Base-by-base conservation (phyloP, 2,329 filamentous ascomycete genomes). In the Trichoderma oligosporum region DNA sequence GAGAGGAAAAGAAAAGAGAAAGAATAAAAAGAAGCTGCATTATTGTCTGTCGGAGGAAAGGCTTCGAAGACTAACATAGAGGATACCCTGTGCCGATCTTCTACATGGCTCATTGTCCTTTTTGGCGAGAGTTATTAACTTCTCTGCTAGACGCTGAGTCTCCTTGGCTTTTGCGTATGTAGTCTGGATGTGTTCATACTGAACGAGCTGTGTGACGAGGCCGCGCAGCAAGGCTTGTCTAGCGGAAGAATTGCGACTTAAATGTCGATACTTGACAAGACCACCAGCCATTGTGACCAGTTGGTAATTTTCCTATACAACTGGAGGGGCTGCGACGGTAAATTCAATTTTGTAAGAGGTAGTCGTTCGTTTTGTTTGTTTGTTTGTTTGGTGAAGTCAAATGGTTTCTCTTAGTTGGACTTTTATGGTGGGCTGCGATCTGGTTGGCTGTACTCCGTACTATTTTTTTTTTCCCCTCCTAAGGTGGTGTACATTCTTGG, bases 161-260 rank as follows among this genome's bases (percentile, higher is more conserved):
- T 99, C 94, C 76, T 97, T 99, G 46, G 94, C 94, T 77, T 97
- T 97, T 71, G 88, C 86, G 82, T 89, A 97, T 76, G 94, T 96
- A 49, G 94, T 99, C 62, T 87, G 86, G 76, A 99, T 96, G 62
- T 90, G 86, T 78, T 99, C 94, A 74, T 96, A 85, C 74, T 89
- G 82, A 76, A 99, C 88, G 64, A 99, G 88, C 55, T 93, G 94
- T 64, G 93, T 96, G 71, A 97, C 92, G 61, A 99, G 81, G 76
- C 97, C 97, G 69, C 94, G 91, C 64, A 99, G 86, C 65, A 99
- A 84, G 53, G 94, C 93, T 77, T 93, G 85, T 71, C 94, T 85
- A 72, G 97, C 94, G 56, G 93, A 80, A 51, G 91, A 96, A 64
- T 84, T 82, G 66, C 94, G 91, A 75, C 86, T 86, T 61, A 99